phyloP scores from a whole-genome alignment of 2,329 filamentous ascomycete species.

The Alternaria incomplexa region DNA sequence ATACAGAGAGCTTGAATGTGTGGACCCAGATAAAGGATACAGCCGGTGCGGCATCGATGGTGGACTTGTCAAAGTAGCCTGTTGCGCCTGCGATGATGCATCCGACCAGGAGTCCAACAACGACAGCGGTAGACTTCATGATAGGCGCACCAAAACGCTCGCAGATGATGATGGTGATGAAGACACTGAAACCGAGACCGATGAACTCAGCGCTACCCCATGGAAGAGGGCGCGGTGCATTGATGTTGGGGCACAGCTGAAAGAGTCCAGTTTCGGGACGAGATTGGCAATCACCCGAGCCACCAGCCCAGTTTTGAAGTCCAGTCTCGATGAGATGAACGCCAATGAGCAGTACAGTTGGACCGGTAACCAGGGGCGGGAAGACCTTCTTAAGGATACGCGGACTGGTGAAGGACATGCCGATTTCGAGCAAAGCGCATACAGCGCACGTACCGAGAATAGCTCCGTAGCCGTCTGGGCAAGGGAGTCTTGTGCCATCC shows the following conservation, averaged over 20 bases:
- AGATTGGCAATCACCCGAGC: slow-evolving; percentile 64
- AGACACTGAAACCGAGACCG: slow-evolving; percentile 80
- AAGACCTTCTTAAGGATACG: slow-evolving; percentile 73
- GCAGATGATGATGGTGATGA: slow-evolving; percentile 78
- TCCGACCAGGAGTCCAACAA: slow-evolving; percentile 75
- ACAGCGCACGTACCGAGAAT: slow-evolving; percentile 68
- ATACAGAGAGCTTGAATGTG: slow-evolving; percentile 74
- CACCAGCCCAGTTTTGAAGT: slow-evolving; percentile 80
- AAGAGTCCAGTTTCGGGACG: slow-evolving; percentile 60
- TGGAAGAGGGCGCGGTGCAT: slow-evolving; percentile 71
- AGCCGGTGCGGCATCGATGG: slow-evolving; percentile 73
- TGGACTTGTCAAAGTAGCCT: slow-evolving; percentile 77
- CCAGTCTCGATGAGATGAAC: slow-evolving; percentile 73
- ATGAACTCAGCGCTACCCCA: slow-evolving; percentile 84
- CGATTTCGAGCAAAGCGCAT: slow-evolving; percentile 67
- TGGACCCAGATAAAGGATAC: slow-evolving; percentile 80
- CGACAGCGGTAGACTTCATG: slow-evolving; percentile 81
- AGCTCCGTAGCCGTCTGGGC: slow-evolving; percentile 77
- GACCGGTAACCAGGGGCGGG: slow-evolving; percentile 76
- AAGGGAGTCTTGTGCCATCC: slow-evolving; percentile 71
- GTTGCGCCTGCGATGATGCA: slow-evolving; percentile 80
- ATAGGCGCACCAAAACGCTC: slow-evolving; percentile 83
- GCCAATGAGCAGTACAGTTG: slow-evolving; percentile 73
- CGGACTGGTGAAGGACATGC: slow-evolving; percentile 76
- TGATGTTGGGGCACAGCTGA: slow-evolving; percentile 64